These are phyloP conservation scores for Fabrea salina DNA, from an alignment of 169 alveolate genomes.

Conservation along the genomic window DNA sequence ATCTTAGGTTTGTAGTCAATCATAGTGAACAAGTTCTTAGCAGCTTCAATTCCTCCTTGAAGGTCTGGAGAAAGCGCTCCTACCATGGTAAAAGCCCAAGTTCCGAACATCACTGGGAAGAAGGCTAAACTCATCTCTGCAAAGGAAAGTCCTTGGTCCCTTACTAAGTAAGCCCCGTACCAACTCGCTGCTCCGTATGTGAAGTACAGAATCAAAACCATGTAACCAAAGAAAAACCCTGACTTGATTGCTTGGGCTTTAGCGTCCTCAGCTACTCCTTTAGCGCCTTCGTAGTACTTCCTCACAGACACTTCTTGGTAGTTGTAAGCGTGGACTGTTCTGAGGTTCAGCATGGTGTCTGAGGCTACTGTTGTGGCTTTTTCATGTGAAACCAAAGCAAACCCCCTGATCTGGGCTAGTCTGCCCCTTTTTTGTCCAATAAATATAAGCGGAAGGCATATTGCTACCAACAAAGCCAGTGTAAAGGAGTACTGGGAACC, in stretches of 20 bases:
- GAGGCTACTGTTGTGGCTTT: slow-evolving; percentile 16
- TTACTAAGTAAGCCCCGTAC: slow-evolving; percentile 14
- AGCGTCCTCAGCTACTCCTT: not conserved
- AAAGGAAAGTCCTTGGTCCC: not conserved
- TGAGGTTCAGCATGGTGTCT: slow-evolving; percentile 9
- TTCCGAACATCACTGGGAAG: not conserved
- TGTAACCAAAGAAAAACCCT: slow-evolving; percentile 17
- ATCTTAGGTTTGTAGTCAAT: slow-evolving; percentile 40
- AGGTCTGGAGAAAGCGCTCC: slow-evolving; percentile 44
- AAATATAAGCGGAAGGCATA: not conserved
- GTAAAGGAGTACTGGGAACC: not conserved
- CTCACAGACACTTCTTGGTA: not conserved
- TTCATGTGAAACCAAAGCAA: not conserved
- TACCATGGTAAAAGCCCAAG: slow-evolving; percentile 7
- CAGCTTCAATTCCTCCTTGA: slow-evolving; percentile 50
- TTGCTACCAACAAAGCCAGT: not conserved
- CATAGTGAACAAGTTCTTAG: slow-evolving; percentile 31
- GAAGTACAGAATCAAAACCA: not conserved
- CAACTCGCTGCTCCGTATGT: not conserved
- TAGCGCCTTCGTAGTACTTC: not conserved
- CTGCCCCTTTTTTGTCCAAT: slow-evolving; percentile 4
- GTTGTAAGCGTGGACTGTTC: slow-evolving; percentile 18
- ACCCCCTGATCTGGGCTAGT: slow-evolving; percentile 3
- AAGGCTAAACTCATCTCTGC: not conserved
- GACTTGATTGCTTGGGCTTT: not conserved